These are phyloP conservation scores for Ustilago hordei DNA, from an alignment of 1,284 basidiomycete genomes.

Conservation along the genomic window DNA sequence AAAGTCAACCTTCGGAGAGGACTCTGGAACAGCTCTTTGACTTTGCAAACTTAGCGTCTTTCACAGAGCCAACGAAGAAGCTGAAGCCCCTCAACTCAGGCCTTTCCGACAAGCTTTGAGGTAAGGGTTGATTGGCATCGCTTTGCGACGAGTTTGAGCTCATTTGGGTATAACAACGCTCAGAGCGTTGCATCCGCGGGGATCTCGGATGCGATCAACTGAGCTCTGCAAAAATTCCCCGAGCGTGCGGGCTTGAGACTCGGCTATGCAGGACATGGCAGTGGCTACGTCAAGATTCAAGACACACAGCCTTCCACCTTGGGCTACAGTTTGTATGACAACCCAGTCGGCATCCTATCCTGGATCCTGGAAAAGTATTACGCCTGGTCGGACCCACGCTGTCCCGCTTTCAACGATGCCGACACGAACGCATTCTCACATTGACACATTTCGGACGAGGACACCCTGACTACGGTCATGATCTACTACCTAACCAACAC, in stretches of 20 bases:
- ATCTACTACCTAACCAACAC: slow-evolving; percentile 54
- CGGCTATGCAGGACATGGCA: slow-evolving; percentile 14
- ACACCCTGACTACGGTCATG: slow-evolving; percentile 48
- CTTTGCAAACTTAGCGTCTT: too few species aligned
- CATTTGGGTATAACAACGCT: too few species aligned
- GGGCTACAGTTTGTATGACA: slow-evolving; percentile 35
- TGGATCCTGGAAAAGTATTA: slow-evolving; percentile 58
- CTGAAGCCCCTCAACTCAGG: too few species aligned
- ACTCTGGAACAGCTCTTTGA: too few species aligned
- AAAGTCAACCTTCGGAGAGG: too few species aligned
- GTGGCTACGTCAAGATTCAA: slow-evolving; percentile 36
- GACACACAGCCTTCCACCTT: slow-evolving; percentile 33
- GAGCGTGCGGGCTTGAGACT: neutral
- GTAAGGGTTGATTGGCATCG: too few species aligned
- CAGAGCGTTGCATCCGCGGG: too few species aligned
- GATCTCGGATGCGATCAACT: neutral
- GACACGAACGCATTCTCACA: slow-evolving; percentile 8
- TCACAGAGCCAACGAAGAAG: too few species aligned
- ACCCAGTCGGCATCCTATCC: slow-evolving; percentile 34
- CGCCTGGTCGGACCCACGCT: slow-evolving; percentile 56
- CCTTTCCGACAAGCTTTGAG: too few species aligned
- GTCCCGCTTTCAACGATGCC: slow-evolving; percentile 47
- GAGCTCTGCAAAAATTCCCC: neutral
- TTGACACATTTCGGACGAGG: slow-evolving; percentile 50
- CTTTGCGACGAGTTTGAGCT: too few species aligned